Evolutionary conservation across 2,329 filamentous ascomycete genomes (phyloP).

Genomic region (Phaeoacremonium minimum): DNA sequence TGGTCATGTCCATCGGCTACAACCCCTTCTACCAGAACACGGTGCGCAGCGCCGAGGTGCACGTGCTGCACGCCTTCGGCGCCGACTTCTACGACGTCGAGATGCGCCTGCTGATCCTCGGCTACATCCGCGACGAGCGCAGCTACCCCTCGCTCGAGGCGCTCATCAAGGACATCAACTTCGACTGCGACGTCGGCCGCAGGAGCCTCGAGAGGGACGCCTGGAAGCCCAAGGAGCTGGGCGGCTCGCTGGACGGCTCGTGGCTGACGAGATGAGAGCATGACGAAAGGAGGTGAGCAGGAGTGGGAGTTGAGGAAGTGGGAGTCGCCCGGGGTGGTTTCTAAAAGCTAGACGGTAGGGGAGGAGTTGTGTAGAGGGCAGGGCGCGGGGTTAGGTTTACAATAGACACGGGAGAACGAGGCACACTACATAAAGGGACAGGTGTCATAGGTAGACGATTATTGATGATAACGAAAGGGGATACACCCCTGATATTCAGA

Average conservation of each 20-base stretch:
- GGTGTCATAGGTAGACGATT: too few species aligned
- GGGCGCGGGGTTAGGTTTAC: too few species aligned
- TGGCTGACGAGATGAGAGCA: slow-evolving; percentile 13
- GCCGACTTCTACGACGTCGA: slow-evolving; percentile 80
- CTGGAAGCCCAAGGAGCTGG: slow-evolving; percentile 47
- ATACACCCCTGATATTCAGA: too few species aligned
- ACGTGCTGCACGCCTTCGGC: slow-evolving; percentile 74
- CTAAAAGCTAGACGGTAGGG: too few species aligned
- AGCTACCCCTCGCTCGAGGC: slow-evolving; percentile 84
- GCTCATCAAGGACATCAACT: slow-evolving; percentile 80
- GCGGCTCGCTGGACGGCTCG: slow-evolving; percentile 7
- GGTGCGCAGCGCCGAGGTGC: slow-evolving; percentile 81
- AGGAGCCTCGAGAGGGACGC: slow-evolving; percentile 63
- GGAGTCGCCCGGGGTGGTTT: too few species aligned
- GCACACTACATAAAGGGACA: too few species aligned
- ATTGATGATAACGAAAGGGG: too few species aligned
- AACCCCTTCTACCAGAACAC: slow-evolving; percentile 97
- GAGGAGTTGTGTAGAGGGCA: too few species aligned
- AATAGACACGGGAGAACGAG: too few species aligned
- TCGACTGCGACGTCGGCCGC: slow-evolving; percentile 80
- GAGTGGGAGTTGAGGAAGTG: too few species aligned
- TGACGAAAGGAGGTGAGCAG: slow-evolving; percentile 2
- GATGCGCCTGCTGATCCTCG: slow-evolving; percentile 76
- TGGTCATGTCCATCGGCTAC: slow-evolving; percentile 93
- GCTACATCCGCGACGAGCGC: slow-evolving; percentile 83